Evolutionary conservation across 2,329 filamentous ascomycete genomes (phyloP).

Genomic region (Metarhizium robertsii): DNA sequence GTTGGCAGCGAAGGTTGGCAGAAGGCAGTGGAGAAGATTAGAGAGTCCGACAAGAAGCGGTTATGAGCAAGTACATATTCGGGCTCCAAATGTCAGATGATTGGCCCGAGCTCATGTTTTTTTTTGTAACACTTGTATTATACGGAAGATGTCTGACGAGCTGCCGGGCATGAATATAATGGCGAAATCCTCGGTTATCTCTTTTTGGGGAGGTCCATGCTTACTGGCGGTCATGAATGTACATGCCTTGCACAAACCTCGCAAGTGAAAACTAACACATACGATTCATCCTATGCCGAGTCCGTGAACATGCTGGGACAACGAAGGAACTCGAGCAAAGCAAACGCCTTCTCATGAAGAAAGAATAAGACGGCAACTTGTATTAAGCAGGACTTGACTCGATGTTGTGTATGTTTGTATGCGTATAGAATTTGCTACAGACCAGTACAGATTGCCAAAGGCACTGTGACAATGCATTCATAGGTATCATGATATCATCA

Average conservation of each 20-base stretch:
- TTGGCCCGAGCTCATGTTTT: constrained; percentile 5
- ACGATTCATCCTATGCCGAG: background rate
- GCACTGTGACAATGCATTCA: background rate
- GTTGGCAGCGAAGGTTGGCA: constrained; percentile 47
- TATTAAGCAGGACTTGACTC: background rate
- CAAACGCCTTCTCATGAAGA: background rate
- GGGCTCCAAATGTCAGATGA: background rate
- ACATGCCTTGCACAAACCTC: background rate
- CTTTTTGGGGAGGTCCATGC: background rate
- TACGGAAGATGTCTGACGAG: constrained; percentile 8
- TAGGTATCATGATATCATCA: background rate
- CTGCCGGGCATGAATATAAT: background rate
- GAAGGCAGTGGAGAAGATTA: constrained; percentile 38
- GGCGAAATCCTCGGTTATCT: background rate
- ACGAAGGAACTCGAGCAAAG: background rate
- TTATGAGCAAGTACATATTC: constrained; percentile 28
- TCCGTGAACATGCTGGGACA: background rate
- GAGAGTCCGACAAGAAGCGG: constrained; percentile 38
- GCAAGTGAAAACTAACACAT: background rate
- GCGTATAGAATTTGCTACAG: background rate
- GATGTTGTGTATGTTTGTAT: background rate
- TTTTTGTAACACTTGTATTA: constrained; percentile 23
- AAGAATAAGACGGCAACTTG: background rate
- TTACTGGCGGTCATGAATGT: background rate
- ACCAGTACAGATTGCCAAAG: background rate